Evolutionary conservation across 202 grass and related monocot species (phyloP).

Genomic region (Eragrostis tef): DNA sequence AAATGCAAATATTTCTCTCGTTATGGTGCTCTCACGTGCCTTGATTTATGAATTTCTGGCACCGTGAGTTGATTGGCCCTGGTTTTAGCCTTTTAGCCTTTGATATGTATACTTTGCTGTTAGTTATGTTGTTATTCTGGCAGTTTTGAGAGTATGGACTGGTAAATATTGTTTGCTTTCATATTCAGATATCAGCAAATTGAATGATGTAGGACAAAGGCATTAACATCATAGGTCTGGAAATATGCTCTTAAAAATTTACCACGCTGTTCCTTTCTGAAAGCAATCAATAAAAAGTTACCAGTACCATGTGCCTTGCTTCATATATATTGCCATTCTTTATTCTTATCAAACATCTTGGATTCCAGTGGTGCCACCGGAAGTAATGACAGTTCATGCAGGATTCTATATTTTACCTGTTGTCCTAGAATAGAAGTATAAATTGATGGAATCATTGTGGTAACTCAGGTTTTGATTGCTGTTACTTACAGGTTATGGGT

Average conservation of each 20-base stretch:
- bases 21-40: neutral
- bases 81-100: constrained; percentile 3
- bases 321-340: constrained; percentile 13
- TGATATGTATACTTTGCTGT: neutral
- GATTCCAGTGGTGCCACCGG: neutral
- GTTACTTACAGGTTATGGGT: constrained; percentile 74
- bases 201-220: neutral
- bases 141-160: neutral
- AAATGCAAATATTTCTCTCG: neutral
- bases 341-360: constrained; percentile 33
- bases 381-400: neutral
- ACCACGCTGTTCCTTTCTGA: neutral
- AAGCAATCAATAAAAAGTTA: constrained; percentile 1
- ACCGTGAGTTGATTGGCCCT: neutral
- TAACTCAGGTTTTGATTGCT: neutral
- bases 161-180: neutral
- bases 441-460: neutral
- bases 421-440: constrained; percentile 1
- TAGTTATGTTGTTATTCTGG: constrained; percentile 6
- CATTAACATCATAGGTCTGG: constrained; percentile 13
- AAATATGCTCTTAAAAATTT: neutral
- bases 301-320: neutral
- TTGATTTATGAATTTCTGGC: constrained; percentile 9
- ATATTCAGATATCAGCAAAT: constrained; percentile 13
- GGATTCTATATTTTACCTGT: neutral